Base-by-base conservation (phyloP, 1,139 yeast genomes). In the Debaryomyces fabryi region DNA sequence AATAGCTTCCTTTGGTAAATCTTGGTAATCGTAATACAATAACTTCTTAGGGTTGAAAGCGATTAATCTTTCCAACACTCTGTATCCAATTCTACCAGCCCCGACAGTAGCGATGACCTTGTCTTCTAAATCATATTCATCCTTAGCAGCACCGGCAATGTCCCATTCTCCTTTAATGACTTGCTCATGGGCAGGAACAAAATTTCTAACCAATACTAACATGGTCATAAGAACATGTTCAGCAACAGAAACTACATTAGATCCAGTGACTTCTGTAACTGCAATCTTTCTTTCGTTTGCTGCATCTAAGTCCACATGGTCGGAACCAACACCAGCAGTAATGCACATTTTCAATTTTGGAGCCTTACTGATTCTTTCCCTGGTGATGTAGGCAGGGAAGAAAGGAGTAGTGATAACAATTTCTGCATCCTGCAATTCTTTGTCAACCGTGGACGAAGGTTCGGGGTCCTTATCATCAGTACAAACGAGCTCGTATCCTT, bases 311-410 rank as follows among this genome's bases (percentile, higher is more conserved):
- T 87, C 95, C 54, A 87, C 75, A 67, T 88, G 95, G 65, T 88
- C 96, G 12, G 90, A 84, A 6, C 95, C 96, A 52, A 88, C 92
- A 56, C 95, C 96, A 7, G 95, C 95, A 46, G 93, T 88, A 58
- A 87, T 74, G 54, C 86, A 77, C 49, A 85, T 65, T 72, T 86
- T 87, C 68, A 88, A 78, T 53, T 87, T 86, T 63, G 85, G 84
- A 44, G 95, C 93, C 63, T 81, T 80, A 45, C 70, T 83, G 55
- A 88, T 76, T 59, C 95, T 76, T 59, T 82, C 85, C 51, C 74
- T 73, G 46, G 86, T 82, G 62, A 88, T 74, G 68, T 88, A 88
- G 29, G 86, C 95, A 6, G 96, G 95, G 72, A 80, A 89, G 76
- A 88, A 88, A 3, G 96, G 96, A 23, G 93, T 86, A 46, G 93